Evolutionary conservation across 352 stramenopile genomes (phyloP).

Genomic region (Nothophytophthora sp.): DNA sequence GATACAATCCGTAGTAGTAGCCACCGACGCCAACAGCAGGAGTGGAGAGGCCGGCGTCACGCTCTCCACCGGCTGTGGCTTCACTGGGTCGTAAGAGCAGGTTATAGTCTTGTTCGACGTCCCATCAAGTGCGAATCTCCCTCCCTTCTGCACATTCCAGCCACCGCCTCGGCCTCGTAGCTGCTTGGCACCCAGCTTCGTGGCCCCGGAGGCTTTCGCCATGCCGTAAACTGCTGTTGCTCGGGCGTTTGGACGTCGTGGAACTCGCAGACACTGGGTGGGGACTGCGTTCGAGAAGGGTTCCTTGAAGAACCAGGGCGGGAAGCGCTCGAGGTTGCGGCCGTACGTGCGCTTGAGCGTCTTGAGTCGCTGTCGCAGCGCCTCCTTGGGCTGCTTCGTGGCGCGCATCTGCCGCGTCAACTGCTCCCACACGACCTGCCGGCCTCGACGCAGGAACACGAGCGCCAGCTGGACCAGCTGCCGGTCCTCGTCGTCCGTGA

Average conservation of each 20-base stretch:
- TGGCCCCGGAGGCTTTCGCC: slow-evolving; percentile 1
- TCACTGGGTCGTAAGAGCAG: background rate
- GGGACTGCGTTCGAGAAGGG: background rate
- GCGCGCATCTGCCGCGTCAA: slow-evolving; percentile 29
- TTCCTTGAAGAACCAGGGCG: slow-evolving; percentile 41
- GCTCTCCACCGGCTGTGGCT: background rate
- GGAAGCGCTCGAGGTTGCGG: slow-evolving; percentile 29
- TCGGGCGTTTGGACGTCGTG: background rate
- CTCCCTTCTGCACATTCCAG: no score
- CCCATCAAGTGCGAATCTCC: no score
- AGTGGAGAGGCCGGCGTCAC: slow-evolving; percentile 15
- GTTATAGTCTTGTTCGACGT: no score
- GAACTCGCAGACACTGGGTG: background rate
- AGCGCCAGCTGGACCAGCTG: slow-evolving; percentile 49
- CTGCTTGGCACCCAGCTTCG: slow-evolving; percentile 1
- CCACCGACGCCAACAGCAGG: slow-evolving; percentile 29
- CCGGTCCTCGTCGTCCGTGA: slow-evolving; percentile 57
- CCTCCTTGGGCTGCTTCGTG: slow-evolving; percentile 32
- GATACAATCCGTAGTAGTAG: slow-evolving; percentile 5
- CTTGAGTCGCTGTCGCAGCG: slow-evolving; percentile 50
- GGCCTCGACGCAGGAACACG: slow-evolving; percentile 6
- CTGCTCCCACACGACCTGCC: slow-evolving; percentile 32
- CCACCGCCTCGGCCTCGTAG: no score
- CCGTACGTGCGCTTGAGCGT: slow-evolving; percentile 58
- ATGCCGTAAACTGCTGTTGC: background rate